These are phyloP conservation scores for Senna tora DNA, from an alignment of 306 rosid genomes.

Conservation along the genomic window DNA sequence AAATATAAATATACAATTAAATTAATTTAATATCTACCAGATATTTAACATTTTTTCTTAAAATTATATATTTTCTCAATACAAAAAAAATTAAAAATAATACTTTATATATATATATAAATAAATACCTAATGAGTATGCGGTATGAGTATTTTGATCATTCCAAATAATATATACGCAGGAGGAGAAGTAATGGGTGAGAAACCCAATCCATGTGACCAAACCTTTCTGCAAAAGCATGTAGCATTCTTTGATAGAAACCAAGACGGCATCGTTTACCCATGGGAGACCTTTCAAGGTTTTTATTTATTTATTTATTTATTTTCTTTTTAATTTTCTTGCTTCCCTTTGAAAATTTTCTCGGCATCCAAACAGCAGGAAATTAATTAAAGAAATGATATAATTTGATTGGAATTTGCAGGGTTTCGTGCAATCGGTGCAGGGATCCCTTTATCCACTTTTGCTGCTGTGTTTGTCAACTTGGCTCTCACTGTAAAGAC, in stretches of 20 bases:
- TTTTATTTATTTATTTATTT: no score
- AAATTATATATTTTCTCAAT: no score
- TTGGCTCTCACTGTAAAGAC: slow-evolving; percentile 63
- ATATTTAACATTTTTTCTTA: no score
- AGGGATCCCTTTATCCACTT: slow-evolving; percentile 43
- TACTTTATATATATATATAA: no score
- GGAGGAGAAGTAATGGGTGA: slow-evolving; percentile 28
- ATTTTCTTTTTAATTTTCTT: neutral
- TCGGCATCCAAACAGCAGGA: neutral
- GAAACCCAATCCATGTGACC: slow-evolving; percentile 37
- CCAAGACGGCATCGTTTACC: slow-evolving; percentile 70
- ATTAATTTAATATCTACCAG: no score
- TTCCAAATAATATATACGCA: no score
- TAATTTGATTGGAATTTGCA: no score
- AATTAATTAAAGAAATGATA: no score
- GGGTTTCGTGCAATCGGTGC: slow-evolving; percentile 86
- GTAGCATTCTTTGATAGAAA: slow-evolving; percentile 78
- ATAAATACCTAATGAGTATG: no score
- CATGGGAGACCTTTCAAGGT: slow-evolving; percentile 85
- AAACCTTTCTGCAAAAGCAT: slow-evolving; percentile 70
- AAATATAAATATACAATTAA: no score
- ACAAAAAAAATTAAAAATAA: no score
- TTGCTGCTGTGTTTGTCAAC: slow-evolving; percentile 57
- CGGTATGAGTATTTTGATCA: no score
- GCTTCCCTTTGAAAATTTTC: neutral